A percentile compares a stretch with the other conserved stretches of the same genome.
Conservation (phyloP, 768 basidiomycete species). For the Strobilomyces confusus region DNA sequence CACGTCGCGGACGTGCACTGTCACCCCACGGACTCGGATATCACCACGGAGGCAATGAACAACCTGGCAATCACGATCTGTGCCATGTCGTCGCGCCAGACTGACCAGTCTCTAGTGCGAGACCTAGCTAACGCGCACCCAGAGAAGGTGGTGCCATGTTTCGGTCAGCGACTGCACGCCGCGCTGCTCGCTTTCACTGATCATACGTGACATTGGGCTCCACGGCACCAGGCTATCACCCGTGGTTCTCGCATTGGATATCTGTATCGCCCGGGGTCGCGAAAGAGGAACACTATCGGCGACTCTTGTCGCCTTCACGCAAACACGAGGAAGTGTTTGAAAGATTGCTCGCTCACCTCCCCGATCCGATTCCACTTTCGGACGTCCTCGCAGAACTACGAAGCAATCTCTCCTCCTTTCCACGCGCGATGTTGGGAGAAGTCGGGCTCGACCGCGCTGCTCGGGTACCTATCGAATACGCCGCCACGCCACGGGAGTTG, state of each 20-base stretch:
- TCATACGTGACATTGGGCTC: constrained; percentile 5
- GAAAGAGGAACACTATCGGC: constrained; percentile 73
- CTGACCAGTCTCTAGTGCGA: constrained; percentile 71
- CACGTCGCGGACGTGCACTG: constrained; percentile 88
- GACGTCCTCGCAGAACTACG: constrained; percentile 61
- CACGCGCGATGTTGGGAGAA: constrained; percentile 84
- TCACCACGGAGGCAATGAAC: constrained; percentile 47
- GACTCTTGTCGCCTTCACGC: constrained; percentile 52
- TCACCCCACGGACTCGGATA: constrained; percentile 80
- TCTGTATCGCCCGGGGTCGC: constrained; percentile 39
- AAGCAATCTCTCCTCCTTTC: constrained; percentile 53
- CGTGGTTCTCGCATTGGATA: constrained; percentile 88
- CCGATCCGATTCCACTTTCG: constrained; percentile 62
- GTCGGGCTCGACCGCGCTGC: constrained; percentile 85
- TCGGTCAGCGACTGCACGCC: constrained; percentile 54
- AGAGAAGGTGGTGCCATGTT: constrained; percentile 76
- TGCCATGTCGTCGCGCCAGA: constrained; percentile 69
- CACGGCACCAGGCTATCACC: constrained; percentile 72
- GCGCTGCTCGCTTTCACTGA: constrained; percentile 11
- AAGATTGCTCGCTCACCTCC: constrained; percentile 59
- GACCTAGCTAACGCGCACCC: constrained; percentile 59
- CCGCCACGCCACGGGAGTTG: constrained; percentile 47
- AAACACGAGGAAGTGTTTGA: constrained; percentile 44
- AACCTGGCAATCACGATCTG: constrained; percentile 64
- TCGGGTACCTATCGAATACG: constrained; percentile 61